phyloP scores from a whole-genome alignment of 768 basidiomycete species.

The Heimioporus sp. region DNA sequence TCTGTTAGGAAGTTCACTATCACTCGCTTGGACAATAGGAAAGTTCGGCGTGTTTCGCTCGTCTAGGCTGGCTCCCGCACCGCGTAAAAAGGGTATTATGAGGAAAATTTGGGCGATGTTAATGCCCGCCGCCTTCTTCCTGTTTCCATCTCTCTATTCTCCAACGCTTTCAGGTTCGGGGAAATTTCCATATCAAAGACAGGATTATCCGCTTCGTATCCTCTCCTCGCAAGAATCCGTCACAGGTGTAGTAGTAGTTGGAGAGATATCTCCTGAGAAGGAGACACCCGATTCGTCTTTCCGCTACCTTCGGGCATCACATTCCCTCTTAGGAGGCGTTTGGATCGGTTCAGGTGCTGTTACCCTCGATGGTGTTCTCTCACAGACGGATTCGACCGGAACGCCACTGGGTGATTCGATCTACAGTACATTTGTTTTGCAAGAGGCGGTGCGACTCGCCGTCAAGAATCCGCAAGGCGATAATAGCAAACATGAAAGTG shows the following conservation, averaged over 20 bases:
- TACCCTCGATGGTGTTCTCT: constrained; percentile 40
- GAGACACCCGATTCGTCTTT: constrained; percentile 39
- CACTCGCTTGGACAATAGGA: constrained; percentile 14
- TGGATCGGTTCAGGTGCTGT: constrained; percentile 65
- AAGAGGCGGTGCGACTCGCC: constrained; percentile 79
- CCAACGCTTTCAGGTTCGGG: constrained; percentile 60
- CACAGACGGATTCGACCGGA: constrained; percentile 51
- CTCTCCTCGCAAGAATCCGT: constrained; percentile 64
- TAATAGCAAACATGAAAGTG: constrained; percentile 44
- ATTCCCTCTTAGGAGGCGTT: constrained; percentile 69
- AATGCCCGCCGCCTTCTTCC: constrained; percentile 35
- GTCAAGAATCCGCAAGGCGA: constrained; percentile 45
- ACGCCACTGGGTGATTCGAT: constrained; percentile 71
- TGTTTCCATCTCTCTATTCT: constrained; percentile 42
- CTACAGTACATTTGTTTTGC: constrained; percentile 80
- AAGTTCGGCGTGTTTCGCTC: not conserved
- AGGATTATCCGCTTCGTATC: constrained; percentile 56
- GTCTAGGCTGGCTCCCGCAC: not conserved
- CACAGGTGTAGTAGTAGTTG: constrained; percentile 86
- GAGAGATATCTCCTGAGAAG: constrained; percentile 52
- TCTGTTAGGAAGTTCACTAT: constrained; percentile 16
- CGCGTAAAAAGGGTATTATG: not conserved
- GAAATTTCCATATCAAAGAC: constrained; percentile 47
- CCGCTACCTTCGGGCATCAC: constrained; percentile 61
- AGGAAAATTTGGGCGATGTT: constrained; percentile 12